These are phyloP conservation scores for Dryas integrifolia DNA, from an alignment of 331 rosid species.

Conservation along the genomic window DNA sequence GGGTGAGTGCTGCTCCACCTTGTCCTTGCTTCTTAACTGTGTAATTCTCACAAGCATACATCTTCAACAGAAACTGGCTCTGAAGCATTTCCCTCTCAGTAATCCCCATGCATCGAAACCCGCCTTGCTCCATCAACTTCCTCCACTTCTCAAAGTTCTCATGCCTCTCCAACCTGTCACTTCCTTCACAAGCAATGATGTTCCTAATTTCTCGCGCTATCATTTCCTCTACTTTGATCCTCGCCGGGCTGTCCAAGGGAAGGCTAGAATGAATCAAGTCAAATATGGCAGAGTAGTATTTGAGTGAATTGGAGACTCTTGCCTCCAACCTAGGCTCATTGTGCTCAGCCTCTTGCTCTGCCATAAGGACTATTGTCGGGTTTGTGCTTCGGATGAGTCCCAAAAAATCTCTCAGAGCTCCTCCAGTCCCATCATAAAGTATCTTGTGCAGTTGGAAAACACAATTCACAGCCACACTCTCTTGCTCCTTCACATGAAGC, in stretches of 20 bases:
- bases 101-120: conserved; percentile 50
- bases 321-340: conserved; percentile 54
- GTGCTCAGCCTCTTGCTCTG: conserved; percentile 89
- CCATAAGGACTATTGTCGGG: conserved; percentile 56
- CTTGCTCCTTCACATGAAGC: conserved; percentile 97
- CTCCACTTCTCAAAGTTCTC: conserved; percentile 73
- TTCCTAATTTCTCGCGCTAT: conserved; percentile 77
- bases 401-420: conserved; percentile 74
- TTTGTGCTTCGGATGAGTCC: conserved; percentile 82
- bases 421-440: conserved; percentile 59
- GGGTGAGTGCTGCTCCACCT: conserved; percentile 51
- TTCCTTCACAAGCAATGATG: conserved; percentile 86
- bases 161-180: conserved; percentile 87
- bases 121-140: conserved; percentile 74
- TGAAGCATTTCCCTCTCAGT: conserved; percentile 63
- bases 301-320: conserved; percentile 67
- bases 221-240: conserved; percentile 76
- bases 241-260: conserved; percentile 48
- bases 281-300: conserved; percentile 69
- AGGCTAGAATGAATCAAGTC: conserved; percentile 60
- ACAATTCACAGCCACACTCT: conserved; percentile 78
- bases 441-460: conserved; percentile 83
- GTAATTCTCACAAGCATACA: conserved; percentile 56
- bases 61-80: conserved; percentile 66
- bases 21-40: conserved; percentile 51